These are phyloP conservation scores for Colletotrichum filicis DNA, from an alignment of 2,329 filamentous ascomycete genomes.

Conservation along the genomic window DNA sequence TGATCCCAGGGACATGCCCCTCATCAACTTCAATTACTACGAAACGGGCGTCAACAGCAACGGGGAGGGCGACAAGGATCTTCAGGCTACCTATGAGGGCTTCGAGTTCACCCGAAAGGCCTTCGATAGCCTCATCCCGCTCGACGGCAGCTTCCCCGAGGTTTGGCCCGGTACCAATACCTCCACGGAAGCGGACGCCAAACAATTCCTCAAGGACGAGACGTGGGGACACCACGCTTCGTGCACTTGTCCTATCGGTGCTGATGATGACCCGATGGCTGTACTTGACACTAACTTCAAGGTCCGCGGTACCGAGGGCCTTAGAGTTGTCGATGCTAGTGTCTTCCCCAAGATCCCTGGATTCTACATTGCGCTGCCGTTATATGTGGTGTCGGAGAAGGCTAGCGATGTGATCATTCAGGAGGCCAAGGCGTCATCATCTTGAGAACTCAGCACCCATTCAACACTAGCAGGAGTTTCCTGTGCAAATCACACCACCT, in stretches of 20 bases:
- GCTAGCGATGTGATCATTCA: conserved; percentile 51
- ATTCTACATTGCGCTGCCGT: conserved; percentile 57
- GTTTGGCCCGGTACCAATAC: conserved; percentile 16
- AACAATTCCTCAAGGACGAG: conserved; percentile 25
- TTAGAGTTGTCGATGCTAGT: conserved; percentile 72
- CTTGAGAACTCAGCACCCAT: background rate
- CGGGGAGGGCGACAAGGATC: conserved; percentile 48
- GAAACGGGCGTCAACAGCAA: conserved; percentile 58
- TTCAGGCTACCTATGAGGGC: conserved; percentile 38
- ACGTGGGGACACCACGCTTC: conserved; percentile 67
- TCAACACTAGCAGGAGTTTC: background rate
- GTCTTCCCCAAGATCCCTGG: conserved; percentile 51
- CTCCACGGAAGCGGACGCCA: conserved; percentile 3
- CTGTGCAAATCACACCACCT: rapidly evolving
- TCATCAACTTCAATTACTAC: conserved; percentile 70
- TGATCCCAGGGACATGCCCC: conserved; percentile 71
- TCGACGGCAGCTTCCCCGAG: conserved; percentile 7
- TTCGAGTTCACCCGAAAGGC: conserved; percentile 55
- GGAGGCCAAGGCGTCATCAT: background rate
- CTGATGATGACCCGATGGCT: conserved; percentile 63
- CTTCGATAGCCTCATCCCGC: conserved; percentile 23
- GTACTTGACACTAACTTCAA: conserved; percentile 68
- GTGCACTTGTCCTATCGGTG: conserved; percentile 67
- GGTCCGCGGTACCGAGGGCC: conserved; percentile 63
- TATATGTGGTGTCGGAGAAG: conserved; percentile 70